These are phyloP conservation scores for Pseudogymnoascus sp. DNA, from an alignment of 2,329 filamentous ascomycete species.

Conservation along the genomic window DNA sequence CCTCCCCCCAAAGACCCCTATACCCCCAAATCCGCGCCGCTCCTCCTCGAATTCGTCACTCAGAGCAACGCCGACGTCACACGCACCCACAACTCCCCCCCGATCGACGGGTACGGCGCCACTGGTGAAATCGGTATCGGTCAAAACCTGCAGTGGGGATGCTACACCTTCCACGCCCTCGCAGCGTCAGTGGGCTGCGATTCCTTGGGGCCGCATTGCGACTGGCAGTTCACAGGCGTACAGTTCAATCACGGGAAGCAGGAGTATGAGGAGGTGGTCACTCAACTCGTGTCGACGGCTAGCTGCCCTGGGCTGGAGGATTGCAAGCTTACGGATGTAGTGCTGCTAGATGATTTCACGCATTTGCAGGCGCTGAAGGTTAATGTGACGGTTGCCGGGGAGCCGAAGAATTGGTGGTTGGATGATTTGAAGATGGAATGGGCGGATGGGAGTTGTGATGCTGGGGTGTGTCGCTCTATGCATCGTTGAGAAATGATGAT, in stretches of 20 bases:
- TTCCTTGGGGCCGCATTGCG: constrained; percentile 26
- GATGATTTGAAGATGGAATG: background rate
- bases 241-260: constrained; percentile 20
- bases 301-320: constrained; percentile 24
- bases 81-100: background rate
- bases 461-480: background rate
- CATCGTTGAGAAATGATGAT: background rate
- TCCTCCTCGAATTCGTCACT: constrained; percentile 26
- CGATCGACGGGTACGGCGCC: background rate
- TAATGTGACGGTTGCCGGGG: constrained; percentile 30
- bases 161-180: constrained; percentile 30
- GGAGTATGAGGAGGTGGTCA: constrained; percentile 19
- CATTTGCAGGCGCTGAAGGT: constrained; percentile 33
- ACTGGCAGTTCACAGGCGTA: constrained; percentile 32
- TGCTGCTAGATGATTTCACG: constrained; percentile 22
- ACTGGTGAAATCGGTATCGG: constrained; percentile 3
- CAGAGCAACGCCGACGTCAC: constrained; percentile 16
- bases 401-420: constrained; percentile 35
- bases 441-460: background rate
- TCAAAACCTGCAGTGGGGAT: constrained; percentile 24
- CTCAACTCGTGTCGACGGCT: constrained; percentile 20
- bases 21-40: constrained; percentile 23
- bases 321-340: constrained; percentile 26
- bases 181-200: constrained; percentile 33
- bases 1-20: constrained; percentile 26